Conservation (phyloP, 495 filamentous ascomycete species). For the Xylaria curta region DNA sequence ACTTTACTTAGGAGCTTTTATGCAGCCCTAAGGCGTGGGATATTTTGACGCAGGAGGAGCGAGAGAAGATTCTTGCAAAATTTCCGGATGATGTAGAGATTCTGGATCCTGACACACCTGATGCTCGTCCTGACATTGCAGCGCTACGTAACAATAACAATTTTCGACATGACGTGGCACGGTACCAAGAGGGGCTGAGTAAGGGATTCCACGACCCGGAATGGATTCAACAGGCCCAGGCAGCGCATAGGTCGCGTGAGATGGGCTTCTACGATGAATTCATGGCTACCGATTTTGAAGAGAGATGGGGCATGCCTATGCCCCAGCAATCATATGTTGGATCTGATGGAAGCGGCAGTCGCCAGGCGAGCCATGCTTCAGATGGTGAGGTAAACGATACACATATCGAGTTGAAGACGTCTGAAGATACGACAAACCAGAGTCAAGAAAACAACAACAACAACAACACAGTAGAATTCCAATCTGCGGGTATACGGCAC, state of each 20-base stretch:
- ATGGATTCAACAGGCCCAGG: conserved; percentile 70
- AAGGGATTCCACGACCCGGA: conserved; percentile 67
- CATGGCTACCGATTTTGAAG: conserved; percentile 69
- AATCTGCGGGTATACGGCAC: neutral
- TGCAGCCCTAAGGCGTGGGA: conserved; percentile 64
- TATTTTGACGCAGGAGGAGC: conserved; percentile 60
- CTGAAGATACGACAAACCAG: neutral
- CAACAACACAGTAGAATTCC: too few relatives aligned
- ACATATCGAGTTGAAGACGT: neutral
- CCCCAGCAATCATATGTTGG: conserved; percentile 20
- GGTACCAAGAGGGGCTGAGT: conserved; percentile 59
- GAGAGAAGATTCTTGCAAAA: conserved; percentile 58
- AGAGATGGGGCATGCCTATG: conserved; percentile 73
- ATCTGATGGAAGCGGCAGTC: neutral
- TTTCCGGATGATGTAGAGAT: conserved; percentile 59
- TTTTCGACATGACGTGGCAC: conserved; percentile 52
- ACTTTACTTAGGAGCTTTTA: conserved; percentile 57
- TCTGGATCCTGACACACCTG: conserved; percentile 37
- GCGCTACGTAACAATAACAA: conserved; percentile 51
- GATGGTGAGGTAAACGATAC: neutral
- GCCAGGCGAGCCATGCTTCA: neutral
- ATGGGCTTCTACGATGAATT: conserved; percentile 73
- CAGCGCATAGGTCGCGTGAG: conserved; percentile 66
- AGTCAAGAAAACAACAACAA: neutral
- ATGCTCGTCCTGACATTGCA: conserved; percentile 44